phyloP scores from a whole-genome alignment of 2,329 filamentous ascomycete species.

The Penicillium sclerotiorum region DNA sequence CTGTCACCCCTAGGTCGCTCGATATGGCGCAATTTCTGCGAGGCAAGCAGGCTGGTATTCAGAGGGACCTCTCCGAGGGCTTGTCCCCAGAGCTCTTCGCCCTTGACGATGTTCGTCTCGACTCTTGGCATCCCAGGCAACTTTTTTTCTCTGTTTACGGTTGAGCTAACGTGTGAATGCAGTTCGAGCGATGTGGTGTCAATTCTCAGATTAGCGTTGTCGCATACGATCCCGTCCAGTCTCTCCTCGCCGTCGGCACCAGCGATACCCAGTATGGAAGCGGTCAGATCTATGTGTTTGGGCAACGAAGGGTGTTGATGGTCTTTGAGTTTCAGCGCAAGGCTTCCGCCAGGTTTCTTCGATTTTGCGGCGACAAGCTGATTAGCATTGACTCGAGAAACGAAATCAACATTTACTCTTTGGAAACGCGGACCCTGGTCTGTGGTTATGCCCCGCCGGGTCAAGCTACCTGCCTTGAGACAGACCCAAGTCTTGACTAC shows the following conservation, averaged over 20 bases:
- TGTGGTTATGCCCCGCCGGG: conserved; percentile 76
- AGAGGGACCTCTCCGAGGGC: conserved; percentile 83
- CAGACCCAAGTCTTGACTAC: conserved; percentile 92
- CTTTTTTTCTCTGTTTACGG: conserved; percentile 23
- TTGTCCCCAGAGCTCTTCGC: conserved; percentile 77
- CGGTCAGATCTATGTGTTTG: conserved; percentile 87
- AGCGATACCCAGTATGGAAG: conserved; percentile 82
- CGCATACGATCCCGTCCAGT: conserved; percentile 92
- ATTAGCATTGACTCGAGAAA: conserved; percentile 83
- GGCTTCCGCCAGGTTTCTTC: conserved; percentile 73
- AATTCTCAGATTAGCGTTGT: conserved; percentile 75
- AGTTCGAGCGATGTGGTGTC: conserved; percentile 76
- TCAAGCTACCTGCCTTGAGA: conserved; percentile 71
- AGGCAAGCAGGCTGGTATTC: conserved; percentile 90
- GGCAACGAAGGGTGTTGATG: conserved; percentile 77
- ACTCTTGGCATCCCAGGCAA: conserved; percentile 32
- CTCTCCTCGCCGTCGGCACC: conserved; percentile 88
- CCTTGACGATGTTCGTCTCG: conserved; percentile 70
- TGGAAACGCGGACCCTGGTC: conserved; percentile 68
- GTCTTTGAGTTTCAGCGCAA: conserved; percentile 70
- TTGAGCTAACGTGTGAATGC: conserved; percentile 12
- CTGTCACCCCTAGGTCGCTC: conserved; percentile 11
- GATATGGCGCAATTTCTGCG: conserved; percentile 84
- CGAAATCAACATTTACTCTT: conserved; percentile 81
- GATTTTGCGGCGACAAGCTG: conserved; percentile 85